Conservation (phyloP, 2,329 filamentous ascomycete genomes). For the Talaromyces sp. region DNA sequence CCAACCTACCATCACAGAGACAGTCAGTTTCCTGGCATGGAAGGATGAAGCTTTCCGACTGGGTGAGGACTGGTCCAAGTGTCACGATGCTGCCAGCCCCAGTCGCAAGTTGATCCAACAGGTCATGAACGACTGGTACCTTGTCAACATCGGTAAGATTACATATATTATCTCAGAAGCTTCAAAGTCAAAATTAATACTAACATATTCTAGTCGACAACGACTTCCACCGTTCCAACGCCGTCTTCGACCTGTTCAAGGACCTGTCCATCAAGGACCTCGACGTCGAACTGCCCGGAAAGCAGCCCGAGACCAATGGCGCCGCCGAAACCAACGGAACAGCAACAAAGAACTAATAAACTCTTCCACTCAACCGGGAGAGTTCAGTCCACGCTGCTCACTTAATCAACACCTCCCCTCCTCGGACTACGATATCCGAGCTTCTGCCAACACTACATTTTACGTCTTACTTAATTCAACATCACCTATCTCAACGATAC, state of each 20-base stretch:
- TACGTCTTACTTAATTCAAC: slow-evolving; percentile 38
- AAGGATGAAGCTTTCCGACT: slow-evolving; percentile 96
- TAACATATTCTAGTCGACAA: slow-evolving; percentile 74
- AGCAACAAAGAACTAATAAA: slow-evolving; percentile 28
- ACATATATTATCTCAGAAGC: slow-evolving; percentile 1
- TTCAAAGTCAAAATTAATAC: not conserved
- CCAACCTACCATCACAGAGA: slow-evolving; percentile 99
- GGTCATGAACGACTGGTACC: slow-evolving; percentile 87
- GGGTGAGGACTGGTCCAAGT: slow-evolving; percentile 91
- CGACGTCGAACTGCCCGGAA: slow-evolving; percentile 32
- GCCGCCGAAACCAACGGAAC: slow-evolving; percentile 22
- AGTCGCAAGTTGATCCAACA: slow-evolving; percentile 78
- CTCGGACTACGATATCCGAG: not conserved
- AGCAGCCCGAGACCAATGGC: slow-evolving; percentile 26
- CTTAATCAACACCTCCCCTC: not conserved
- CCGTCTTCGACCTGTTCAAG: slow-evolving; percentile 84
- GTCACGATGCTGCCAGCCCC: slow-evolving; percentile 74
- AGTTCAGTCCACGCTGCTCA: not conserved
- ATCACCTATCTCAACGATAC: slow-evolving; percentile 42
- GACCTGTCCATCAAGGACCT: slow-evolving; percentile 58
- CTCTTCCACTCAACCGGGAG: slow-evolving; percentile 14
- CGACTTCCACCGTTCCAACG: slow-evolving; percentile 83
- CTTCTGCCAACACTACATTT: slow-evolving; percentile 22
- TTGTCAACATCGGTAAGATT: slow-evolving; percentile 86
- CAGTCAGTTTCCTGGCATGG: slow-evolving; percentile 96